Conservation (phyloP, 2,329 filamentous ascomycete species). For the Ascochyta lentis region DNA sequence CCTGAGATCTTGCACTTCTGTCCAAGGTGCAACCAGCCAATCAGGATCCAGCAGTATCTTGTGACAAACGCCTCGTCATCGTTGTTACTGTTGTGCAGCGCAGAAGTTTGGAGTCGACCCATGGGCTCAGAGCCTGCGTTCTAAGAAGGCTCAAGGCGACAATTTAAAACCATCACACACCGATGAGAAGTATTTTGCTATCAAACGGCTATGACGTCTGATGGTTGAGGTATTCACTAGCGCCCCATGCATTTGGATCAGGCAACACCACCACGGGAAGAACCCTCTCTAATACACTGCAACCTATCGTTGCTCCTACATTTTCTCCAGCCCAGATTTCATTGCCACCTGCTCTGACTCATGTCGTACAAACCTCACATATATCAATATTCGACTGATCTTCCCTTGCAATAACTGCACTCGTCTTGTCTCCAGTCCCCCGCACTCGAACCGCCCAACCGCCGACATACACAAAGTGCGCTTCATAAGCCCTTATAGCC, state of each 20-base stretch:
- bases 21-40: too few species aligned
- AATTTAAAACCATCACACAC: neutral
- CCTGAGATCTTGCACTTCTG: too few species aligned
- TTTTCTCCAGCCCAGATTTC: constrained; percentile 10
- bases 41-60: too few species aligned
- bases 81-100: too few species aligned
- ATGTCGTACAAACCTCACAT: constrained; percentile 44
- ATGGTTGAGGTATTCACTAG: constrained; percentile 13
- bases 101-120: too few species aligned
- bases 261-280: constrained; percentile 6
- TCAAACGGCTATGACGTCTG: constrained; percentile 10
- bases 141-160: neutral
- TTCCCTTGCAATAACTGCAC: constrained; percentile 44
- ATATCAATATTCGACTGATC: constrained; percentile 35
- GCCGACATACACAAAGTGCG: constrained; percentile 5
- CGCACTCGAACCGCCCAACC: constrained; percentile 30
- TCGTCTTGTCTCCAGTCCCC: constrained; percentile 25
- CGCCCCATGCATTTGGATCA: constrained; percentile 10
- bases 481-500: neutral
- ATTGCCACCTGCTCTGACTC: constrained; percentile 37
- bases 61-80: too few species aligned
- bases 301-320: constrained; percentile 12
- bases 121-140: too few species aligned
- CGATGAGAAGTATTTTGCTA: neutral
- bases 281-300: constrained; percentile 14